Base-by-base conservation (phyloP, 2,329 filamentous ascomycete genomes). In the Pleurostoma richardsiae region DNA sequence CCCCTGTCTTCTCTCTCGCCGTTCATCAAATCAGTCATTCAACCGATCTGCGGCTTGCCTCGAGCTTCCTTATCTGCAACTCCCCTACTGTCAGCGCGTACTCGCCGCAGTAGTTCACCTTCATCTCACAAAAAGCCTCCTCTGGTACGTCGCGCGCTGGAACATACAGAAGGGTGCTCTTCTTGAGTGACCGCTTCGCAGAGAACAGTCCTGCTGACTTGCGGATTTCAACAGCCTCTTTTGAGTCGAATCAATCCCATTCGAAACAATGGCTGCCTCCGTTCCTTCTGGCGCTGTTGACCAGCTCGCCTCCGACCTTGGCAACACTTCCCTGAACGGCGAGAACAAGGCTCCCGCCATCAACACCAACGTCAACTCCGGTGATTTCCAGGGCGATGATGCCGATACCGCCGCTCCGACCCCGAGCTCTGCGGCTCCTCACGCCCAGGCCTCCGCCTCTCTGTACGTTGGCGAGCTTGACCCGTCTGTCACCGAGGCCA, bases 381-480 rank as follows among this genome's bases (percentile, higher is more conserved):
- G 69, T 61, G 74, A 74, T 53, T 69, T 68, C 57, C 71, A 75
- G 55, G 68, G 70, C 57, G 77, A 83, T 54, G 79, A 83, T 59
- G 70, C 74, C 58, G 80, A 83, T 67, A 77, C 77, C 55, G 82
- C 86, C 61, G 82, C 75, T 58, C 79, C 84, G 55, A 87, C 88
- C 51, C 85, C 86, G 58, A 82, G 74, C 72, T 86, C 90, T 51
- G 84, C 89, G 57, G 81, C 82, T 60, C 80, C 76, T 57, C 87
- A 88, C 67, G 88, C 91, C 65, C 88, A 90, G 69, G 92, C 95
- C 71, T 97, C 94, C 45, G 94, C 94, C 55, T 99, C 94, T 50
- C 90, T 99, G 68, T 99, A 99, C 70, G 94, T 99, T 59, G 94
- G 94, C 70, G 94, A 99, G 79, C 90, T 99, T 62, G 94, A 99